Evolutionary conservation across 148 eudicot genomes (phyloP), one percentile per base, ranked within the genome.

Genomic region (Bassia scoparia): DNA sequence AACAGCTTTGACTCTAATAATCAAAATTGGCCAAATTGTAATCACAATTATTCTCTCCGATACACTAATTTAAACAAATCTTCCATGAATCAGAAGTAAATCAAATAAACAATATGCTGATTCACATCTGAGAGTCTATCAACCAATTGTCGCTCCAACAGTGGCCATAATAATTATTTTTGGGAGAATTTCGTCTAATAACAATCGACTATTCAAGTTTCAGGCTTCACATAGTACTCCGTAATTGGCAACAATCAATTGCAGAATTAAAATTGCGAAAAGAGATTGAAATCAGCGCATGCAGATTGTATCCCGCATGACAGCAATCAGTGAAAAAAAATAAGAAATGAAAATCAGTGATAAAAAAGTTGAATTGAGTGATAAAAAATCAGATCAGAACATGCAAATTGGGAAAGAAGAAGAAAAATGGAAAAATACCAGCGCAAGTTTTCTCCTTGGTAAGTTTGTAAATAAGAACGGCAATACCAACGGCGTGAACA

Each of bases 401-500:
- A 53, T 33, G 33, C 58, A 52, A 41, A n/a, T n/a, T n/a, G n/a
- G n/a, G 9, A 29, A 59, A 58, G n/a, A 56, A 56, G n/a, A 35
- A 35, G 26, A n/a, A 17, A 31, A 43, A 52, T 3, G 1, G 70
- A 55, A 54, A 38, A 21, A 8, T 43, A 87, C 89, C 91, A 24
- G 89, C 91, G 23, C 89, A 85, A 20, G 91, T 87, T 72, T 84
- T 85, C 78, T 84, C 88, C 74, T 83, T 85, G 50, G 79, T 76
- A 70, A 87, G 87, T 79, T 87, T 87, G 61, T 79, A 87, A 21
- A 84, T 85, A 38, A 87, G 87, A 31, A 87, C 86, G 21, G 75
- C 74, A 44, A 87, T 83, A 21, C 91, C 91, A 24, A 87, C 43
- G n/a, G 91, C 87, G 61, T 87, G 91, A 24, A 87, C 91, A 35